Evolutionary conservation across 805 yeast species (phyloP), one percentile per base, ranked within the genome.

Genomic region (Starmerella asiatica): DNA sequence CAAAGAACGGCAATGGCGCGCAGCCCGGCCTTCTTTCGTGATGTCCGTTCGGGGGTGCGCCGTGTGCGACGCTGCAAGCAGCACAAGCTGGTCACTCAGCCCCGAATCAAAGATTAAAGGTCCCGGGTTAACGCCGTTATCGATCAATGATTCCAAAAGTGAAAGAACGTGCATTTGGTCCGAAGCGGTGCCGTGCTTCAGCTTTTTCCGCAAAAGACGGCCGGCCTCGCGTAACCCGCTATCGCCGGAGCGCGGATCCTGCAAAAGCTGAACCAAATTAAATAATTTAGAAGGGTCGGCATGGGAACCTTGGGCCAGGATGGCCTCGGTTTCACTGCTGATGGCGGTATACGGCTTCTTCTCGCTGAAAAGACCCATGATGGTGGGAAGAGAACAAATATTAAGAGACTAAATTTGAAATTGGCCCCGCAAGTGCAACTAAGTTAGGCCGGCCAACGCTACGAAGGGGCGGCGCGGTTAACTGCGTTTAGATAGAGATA

Each of bases 121-220:
- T 12, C 38, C 32, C 41, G 52, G 47, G 5, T 31, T 28, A n/a
- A 43, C 34, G 29, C 55, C 56, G 53, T 77, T 76, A 28, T 73
- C 69, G 2, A 79, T 74, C 18, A 79, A 56, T 16, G 72, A 60
- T 49, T 79, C 81, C 29, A 76, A 58, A 11, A 79, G 55, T 68
- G 53, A 78, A 61, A 85, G 57, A 0, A 93, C 80, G 34, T 81
- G 71, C 38, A 70, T 51, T 56, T 82, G 93, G 48, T 78, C 79
- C 16, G 63, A 59, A 4, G 60, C 55, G 2, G 67, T 54, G n/a
- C 96, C 97, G 55, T 88, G 80, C 61, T 93, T 91, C 55, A 91
- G 62, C 53, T 76, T 75, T 65, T 91, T 91, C 37, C 98, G 70
- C 18, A 91, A 62, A 1, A 94, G 93, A 32, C 97, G 67, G 0